These are phyloP conservation scores for Botrytis aclada DNA, from an alignment of 2,329 filamentous ascomycete species.

Conservation along the genomic window DNA sequence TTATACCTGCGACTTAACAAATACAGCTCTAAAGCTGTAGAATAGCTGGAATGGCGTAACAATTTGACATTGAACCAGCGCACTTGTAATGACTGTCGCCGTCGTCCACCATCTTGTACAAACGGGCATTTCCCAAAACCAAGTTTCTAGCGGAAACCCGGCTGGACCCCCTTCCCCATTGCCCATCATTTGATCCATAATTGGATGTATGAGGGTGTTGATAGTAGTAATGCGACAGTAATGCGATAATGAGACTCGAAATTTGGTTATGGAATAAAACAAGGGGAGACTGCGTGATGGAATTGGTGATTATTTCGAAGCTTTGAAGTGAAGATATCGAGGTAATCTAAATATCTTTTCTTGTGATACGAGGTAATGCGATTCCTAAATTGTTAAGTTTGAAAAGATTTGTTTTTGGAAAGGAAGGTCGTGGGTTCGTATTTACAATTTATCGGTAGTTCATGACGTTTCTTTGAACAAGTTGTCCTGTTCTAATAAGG, in stretches of 20 bases:
- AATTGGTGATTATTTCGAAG: not conserved
- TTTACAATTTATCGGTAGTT: not conserved
- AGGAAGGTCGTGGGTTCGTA: not conserved
- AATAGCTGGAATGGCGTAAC: conserved; percentile 93
- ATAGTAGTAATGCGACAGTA: not conserved
- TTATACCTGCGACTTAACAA: conserved; percentile 82
- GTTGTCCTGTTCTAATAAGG: conserved; percentile 15
- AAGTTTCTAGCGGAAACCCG: conserved; percentile 82
- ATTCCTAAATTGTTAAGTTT: not conserved
- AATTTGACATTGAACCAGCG: conserved; percentile 89
- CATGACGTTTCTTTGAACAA: conserved; percentile 13
- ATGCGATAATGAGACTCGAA: not conserved
- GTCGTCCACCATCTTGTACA: conserved; percentile 98
- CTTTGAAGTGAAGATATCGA: not conserved
- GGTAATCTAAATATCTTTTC: not conserved
- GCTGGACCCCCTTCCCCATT: conserved; percentile 48
- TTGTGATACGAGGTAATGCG: not conserved
- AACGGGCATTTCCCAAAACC: conserved; percentile 98
- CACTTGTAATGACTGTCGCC: conserved; percentile 81
- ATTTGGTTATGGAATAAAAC: not conserved
- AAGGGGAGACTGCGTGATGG: not conserved
- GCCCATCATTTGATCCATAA: conserved; percentile 40
- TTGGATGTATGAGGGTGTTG: not conserved
- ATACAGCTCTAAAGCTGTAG: conserved; percentile 91
- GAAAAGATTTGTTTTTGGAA: not conserved